These are phyloP conservation scores for Tolypocladium tropicale DNA, from an alignment of 2,329 filamentous ascomycete species.

Conservation along the genomic window DNA sequence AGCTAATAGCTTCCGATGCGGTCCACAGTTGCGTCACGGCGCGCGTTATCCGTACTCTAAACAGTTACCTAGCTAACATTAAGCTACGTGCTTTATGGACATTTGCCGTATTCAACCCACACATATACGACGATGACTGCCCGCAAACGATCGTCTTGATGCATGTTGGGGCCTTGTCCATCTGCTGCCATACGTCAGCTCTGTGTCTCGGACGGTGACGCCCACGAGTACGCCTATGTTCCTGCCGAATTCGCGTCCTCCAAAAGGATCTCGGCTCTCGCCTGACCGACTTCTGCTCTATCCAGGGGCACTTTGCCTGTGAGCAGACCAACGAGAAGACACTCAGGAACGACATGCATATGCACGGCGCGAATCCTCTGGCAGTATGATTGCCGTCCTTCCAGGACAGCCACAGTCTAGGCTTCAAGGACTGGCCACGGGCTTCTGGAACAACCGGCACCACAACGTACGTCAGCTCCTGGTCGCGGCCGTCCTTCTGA, in stretches of 20 bases:
- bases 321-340: neutral
- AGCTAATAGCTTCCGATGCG: neutral
- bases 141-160: neutral
- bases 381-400: slow-evolving; percentile 65
- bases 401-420: slow-evolving; percentile 69
- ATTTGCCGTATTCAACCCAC: no score
- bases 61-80: no score
- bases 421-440: slow-evolving; percentile 67
- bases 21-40: neutral
- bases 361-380: neutral
- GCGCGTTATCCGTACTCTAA: no score
- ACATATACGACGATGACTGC: neutral
- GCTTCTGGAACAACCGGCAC: slow-evolving; percentile 61
- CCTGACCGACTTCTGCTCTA: neutral
- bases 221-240: neutral
- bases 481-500: neutral
- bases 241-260: neutral
- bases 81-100: no score
- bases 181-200: neutral
- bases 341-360: neutral
- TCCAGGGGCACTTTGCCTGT: neutral
- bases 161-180: neutral
- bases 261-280: neutral
- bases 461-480: slow-evolving; percentile 50
- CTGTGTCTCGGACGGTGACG: neutral